Percentiles rank a stretch among this genome's conserved stretches.
Conservation (phyloP, 176 grass and related monocot genomes). For the Oryza glumipatula region DNA sequence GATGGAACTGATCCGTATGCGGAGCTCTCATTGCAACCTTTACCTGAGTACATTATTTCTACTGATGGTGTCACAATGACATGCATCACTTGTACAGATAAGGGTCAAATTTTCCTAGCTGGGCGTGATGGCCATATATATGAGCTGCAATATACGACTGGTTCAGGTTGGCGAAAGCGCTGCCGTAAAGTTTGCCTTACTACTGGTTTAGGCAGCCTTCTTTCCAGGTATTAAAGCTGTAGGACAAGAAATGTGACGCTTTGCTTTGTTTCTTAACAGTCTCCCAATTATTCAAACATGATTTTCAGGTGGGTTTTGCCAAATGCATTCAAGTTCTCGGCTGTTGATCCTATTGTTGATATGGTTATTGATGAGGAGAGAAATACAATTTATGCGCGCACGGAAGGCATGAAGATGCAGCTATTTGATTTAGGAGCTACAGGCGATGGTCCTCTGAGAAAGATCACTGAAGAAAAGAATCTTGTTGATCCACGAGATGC, state of each 20-base stretch:
- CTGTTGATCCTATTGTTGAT: constrained; percentile 88
- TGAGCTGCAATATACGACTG: constrained; percentile 89
- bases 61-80: constrained; percentile 95
- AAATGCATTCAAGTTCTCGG: constrained; percentile 92
- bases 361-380: constrained; percentile 96
- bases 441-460: constrained; percentile 74
- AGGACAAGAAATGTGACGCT: constrained; percentile 14
- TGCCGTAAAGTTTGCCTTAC: constrained; percentile 92
- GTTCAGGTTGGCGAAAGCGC: constrained; percentile 90
- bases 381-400: constrained; percentile 85
- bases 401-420: constrained; percentile 87
- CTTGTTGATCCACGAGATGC: constrained; percentile 84
- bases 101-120: constrained; percentile 88
- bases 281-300: constrained; percentile 31
- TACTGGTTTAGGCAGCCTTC: constrained; percentile 74
- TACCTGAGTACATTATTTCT: constrained; percentile 82
- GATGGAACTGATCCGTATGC: constrained; percentile 84
- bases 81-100: constrained; percentile 85
- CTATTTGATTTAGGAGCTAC: constrained; percentile 87
- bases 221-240: constrained; percentile 73
- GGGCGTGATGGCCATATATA: constrained; percentile 92
- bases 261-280: constrained; percentile 29
- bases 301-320: constrained; percentile 89
- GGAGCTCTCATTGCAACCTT: constrained; percentile 89
- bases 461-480: constrained; percentile 92